Percentiles rank a stretch among this genome's conserved stretches.
These are phyloP conservation scores for Alopecurus myosuroides DNA, from an alignment of 176 grass and related monocot genomes.

Conservation along the genomic window DNA sequence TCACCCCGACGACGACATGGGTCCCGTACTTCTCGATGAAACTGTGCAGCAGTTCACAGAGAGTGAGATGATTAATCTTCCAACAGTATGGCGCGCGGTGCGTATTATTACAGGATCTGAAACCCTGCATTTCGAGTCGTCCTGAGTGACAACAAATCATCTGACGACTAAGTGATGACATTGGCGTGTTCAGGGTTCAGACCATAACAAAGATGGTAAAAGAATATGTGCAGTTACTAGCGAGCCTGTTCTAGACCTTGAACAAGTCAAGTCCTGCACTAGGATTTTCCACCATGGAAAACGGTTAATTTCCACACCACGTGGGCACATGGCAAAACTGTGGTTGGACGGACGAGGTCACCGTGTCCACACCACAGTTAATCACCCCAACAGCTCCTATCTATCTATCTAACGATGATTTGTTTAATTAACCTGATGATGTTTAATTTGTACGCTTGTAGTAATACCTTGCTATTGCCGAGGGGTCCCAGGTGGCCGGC, in stretches of 20 bases:
- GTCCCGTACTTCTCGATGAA: constrained; percentile 92
- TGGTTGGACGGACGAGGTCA: neutral
- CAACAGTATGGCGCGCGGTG: no score
- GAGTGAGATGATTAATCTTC: neutral
- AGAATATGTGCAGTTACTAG: neutral
- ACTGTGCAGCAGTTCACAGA: constrained; percentile 23
- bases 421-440: neutral
- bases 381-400: neutral
- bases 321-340: neutral
- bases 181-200: neutral
- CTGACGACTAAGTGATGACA: neutral
- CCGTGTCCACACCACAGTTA: neutral
- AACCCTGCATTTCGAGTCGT: neutral
- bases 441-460: neutral
- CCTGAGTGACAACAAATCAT: neutral
- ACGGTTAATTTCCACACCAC: constrained; percentile 11
- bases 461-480: constrained; percentile 58
- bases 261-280: constrained; percentile 12
- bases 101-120: neutral
- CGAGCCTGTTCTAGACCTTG: constrained; percentile 1
- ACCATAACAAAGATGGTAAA: neutral
- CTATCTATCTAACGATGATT: neutral
- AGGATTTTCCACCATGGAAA: neutral
- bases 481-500: constrained; percentile 58
- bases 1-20: constrained; percentile 67